These are phyloP conservation scores for Tremella mesenterica DNA, from an alignment of 768 basidiomycete species.

Conservation along the genomic window DNA sequence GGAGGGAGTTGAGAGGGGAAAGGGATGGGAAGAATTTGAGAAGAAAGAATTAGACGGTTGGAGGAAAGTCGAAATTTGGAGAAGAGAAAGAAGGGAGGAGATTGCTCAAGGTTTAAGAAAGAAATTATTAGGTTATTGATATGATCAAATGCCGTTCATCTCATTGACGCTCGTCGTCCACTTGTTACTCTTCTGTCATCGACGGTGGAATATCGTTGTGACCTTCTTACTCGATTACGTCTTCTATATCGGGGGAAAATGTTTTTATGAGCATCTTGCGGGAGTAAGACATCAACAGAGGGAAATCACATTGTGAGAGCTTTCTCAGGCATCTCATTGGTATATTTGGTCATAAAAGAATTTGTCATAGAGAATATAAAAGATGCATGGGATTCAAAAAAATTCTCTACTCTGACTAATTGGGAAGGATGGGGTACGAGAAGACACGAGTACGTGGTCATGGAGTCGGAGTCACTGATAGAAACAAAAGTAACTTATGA, in stretches of 20 bases:
- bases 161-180: background rate
- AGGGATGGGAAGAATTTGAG: constrained; percentile 34
- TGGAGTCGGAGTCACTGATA: no score
- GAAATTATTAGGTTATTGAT: constrained; percentile 34
- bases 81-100: constrained; percentile 21
- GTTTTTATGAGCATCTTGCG: background rate
- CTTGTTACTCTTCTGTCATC: background rate
- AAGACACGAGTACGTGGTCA: no score
- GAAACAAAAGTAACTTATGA: no score
- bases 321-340: background rate
- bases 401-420: no score
- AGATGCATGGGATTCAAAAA: no score
- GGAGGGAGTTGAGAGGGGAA: no score
- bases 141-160: background rate
- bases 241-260: background rate
- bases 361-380: no score
- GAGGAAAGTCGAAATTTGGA: constrained; percentile 25
- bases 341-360: background rate
- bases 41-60: no score
- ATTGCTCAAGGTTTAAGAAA: constrained; percentile 28
- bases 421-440: no score
- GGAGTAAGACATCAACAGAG: background rate
- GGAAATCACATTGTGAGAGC: background rate
- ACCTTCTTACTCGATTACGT: background rate
- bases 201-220: background rate